Base-by-base conservation (phyloP, 495 filamentous ascomycete species). In the Neurospora sp. region DNA sequence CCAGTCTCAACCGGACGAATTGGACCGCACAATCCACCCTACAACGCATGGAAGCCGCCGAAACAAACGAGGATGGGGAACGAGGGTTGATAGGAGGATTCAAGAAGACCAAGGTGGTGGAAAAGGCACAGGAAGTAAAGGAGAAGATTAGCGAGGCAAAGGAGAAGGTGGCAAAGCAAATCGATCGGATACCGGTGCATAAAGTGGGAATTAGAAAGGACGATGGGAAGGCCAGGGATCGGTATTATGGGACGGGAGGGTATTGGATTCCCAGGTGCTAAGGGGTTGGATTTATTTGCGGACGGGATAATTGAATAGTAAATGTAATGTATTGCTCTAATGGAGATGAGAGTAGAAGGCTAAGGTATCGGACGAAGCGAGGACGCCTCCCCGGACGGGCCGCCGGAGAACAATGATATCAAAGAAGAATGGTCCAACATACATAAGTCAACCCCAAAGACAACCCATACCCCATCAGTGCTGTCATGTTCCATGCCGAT, bases 131-230 rank as follows among this genome's bases (percentile, higher is more conserved):
- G 1, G 54, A 66, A 19, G 28, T 66, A 0, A 66, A 66, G 3
- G 54, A 66, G 0, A 66, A 19, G 15, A 34, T 66, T 0, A 2
- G 1, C 13, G 54, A 19, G 28, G 54, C 54, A 3, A 66, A 66
- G 54, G 1, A 66, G 0, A 34, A 19, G 54, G 24, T 10, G 15
- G 28, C 24, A 0, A 66, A 78, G 71, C 83, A 83, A 71, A 78
- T 88, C 19, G 87, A 88, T 69, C 84, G 83, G 70, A 79, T 90
- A 2, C 87, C 87, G 4, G 74, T 91, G 40, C 86, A 91, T 76
- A 77, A 81, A 66, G 76, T 87, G 7, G 90, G 90, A 0, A 84
- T 91, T 69, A 83, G 90, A 39, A 85, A 83, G 13, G 78, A 80
- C 5, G 79, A 80, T n/a, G 88, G 85, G 28, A 82, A 81, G 69